Evolutionary conservation across 2,329 filamentous ascomycete genomes (phyloP).

Genomic region (Nigrospora sphaerica): DNA sequence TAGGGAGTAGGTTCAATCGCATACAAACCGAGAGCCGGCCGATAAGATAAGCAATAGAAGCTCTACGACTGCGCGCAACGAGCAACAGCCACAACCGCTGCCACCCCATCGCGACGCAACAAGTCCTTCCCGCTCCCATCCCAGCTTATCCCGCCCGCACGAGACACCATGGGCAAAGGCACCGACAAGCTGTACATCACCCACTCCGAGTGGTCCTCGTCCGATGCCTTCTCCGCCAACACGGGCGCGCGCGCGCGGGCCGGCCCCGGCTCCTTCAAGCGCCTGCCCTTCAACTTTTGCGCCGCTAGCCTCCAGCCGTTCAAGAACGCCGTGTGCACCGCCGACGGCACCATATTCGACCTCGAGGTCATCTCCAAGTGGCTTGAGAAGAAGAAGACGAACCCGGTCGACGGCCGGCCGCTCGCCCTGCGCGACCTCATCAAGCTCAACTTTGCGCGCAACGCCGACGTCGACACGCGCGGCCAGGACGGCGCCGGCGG

Average conservation of each 20-base stretch:
- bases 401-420: conserved; percentile 77
- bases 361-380: conserved; percentile 89
- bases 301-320: conserved; percentile 93
- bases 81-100: too few species aligned
- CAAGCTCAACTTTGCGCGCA: conserved; percentile 85
- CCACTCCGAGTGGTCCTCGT: conserved; percentile 94
- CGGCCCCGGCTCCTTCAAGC: conserved; percentile 61
- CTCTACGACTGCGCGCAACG: too few species aligned
- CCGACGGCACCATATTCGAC: conserved; percentile 85
- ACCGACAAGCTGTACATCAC: conserved; percentile 69
- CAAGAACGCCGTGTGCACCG: conserved; percentile 86
- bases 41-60: too few species aligned
- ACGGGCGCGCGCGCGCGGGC: conserved; percentile 53
- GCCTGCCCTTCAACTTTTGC: conserved; percentile 96
- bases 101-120: too few species aligned
- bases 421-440: conserved; percentile 79
- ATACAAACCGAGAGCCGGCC: too few species aligned
- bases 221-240: conserved; percentile 80
- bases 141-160: too few species aligned
- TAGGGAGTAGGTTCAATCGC: too few species aligned
- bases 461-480: conserved; percentile 59
- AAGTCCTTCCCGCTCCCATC: too few species aligned
- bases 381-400: conserved; percentile 90
- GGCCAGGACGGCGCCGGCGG: conserved; percentile 32
- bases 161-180: conserved; percentile 37